These are phyloP conservation scores for Parvularia atlantis DNA, from an alignment of 78 protist species.

Conservation along the genomic window DNA sequence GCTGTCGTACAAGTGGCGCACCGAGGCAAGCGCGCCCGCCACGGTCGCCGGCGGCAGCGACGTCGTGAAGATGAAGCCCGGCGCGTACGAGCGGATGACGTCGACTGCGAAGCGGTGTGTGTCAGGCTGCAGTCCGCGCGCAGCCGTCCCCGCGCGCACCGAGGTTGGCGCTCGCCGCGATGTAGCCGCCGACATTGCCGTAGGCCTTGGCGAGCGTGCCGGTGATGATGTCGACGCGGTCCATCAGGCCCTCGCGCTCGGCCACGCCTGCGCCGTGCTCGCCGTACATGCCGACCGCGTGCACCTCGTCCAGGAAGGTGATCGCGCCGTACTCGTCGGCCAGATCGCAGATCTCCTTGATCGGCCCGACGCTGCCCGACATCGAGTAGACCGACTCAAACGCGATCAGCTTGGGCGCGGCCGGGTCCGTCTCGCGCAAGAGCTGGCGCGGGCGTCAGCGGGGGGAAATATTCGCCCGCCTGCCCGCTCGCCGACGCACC, in stretches of 20 bases:
- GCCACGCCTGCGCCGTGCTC: slow-evolving; percentile 76
- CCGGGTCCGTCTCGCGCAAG: slow-evolving; percentile 22
- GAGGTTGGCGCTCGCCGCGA: slow-evolving; percentile 57
- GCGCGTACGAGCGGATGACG: slow-evolving; percentile 62
- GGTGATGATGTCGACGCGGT: slow-evolving; percentile 60
- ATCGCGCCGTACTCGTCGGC: slow-evolving; percentile 77
- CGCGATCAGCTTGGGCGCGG: slow-evolving; percentile 62
- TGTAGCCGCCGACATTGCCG: slow-evolving; percentile 76
- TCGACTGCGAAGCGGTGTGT: no score
- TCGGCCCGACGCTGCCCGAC: slow-evolving; percentile 86
- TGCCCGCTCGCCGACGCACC: no score
- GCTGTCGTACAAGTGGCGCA: slow-evolving; percentile 47
- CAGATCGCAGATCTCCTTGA: slow-evolving; percentile 63
- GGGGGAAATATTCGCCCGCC: no score
- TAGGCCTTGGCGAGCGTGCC: slow-evolving; percentile 87
- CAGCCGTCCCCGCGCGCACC: slow-evolving; percentile 66
- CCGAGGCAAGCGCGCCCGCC: slow-evolving; percentile 77
- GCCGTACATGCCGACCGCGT: slow-evolving; percentile 90
- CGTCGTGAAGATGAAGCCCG: slow-evolving; percentile 89
- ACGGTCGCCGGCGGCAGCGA: slow-evolving; percentile 81
- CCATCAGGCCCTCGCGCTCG: slow-evolving; percentile 49
- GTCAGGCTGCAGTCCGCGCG: slow-evolving; percentile 38
- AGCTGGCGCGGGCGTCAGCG: background rate
- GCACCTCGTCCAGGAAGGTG: slow-evolving; percentile 86
- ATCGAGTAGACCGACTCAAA: slow-evolving; percentile 87